Evolutionary conservation across 163 green algal species (phyloP), one percentile per base, ranked within the genome.

Genomic region (Prototheca wickerhamii): DNA sequence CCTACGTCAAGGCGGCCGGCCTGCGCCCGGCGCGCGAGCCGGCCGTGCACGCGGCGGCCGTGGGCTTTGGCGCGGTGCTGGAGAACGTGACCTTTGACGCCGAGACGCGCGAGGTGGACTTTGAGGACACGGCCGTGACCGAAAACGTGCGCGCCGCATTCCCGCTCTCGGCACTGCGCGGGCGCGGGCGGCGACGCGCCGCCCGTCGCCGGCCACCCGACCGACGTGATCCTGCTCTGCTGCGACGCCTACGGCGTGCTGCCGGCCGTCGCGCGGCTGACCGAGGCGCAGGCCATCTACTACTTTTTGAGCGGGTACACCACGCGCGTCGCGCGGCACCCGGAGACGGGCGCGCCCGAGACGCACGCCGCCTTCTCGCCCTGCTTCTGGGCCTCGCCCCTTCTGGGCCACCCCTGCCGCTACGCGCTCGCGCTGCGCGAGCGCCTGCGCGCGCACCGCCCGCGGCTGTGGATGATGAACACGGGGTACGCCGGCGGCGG

Each of bases 201-300:
- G n/a, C 95, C 87, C 76, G 63, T 89, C 26, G 88, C 81, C 8
- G 65, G 68, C 0, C 89, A 96, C 77, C 89, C 90, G 46, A 44
- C 85, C 66, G 91, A 94, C 76, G 74, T 95, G 43, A 86, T 96
- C 56, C 71, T 96, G 64, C 84, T 96, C 52, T 88, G 82, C 65
- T 95, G 88, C 72, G 88, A 95, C 66, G 88, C 89, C 3, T 95
- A 95, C 75, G 89, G 89, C 15, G 90, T 96, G 70, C 74, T 96
- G 74, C 90, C 90, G 0, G 88, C 89, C 17, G 82, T 96, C 33
- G 80, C 61, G 67, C 83, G 80, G 58, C 87, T 96, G 15, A 90
- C 80, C 23, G 69, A 68, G 23, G 83, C 88, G 62, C 90, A 96
- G 75, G 89, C 89, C 53, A 95, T 95, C 87, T 96, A 96, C 74